A percentile compares a stretch with the other conserved stretches of the same genome.
Evolutionary conservation across 192 early-diverging fungal species (phyloP).

Genomic region (Coemansia sp.): DNA sequence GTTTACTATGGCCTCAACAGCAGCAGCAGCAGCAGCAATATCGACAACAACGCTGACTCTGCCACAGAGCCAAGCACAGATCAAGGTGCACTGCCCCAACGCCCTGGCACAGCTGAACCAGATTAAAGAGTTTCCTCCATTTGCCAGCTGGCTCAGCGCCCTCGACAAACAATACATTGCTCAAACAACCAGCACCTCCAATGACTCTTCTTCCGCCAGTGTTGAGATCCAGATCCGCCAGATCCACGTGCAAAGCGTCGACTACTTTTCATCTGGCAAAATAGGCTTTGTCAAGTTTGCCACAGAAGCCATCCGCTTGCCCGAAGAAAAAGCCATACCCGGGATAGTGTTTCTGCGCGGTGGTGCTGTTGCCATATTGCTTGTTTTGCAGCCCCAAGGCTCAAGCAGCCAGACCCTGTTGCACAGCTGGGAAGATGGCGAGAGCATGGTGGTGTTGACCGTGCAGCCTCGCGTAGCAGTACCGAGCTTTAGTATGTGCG

Average conservation of each 20-base stretch:
- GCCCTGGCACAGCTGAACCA: neutral
- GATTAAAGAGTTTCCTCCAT: slow-evolving; percentile 29
- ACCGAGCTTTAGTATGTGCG: slow-evolving; percentile 56
- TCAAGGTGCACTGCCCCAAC: neutral
- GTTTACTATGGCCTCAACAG: too few species aligned
- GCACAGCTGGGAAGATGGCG: too few species aligned
- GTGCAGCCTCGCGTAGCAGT: slow-evolving; percentile 73
- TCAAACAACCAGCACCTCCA: neutral
- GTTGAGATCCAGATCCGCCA: slow-evolving; percentile 40
- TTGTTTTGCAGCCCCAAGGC: slow-evolving; percentile 55
- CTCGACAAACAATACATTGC: slow-evolving; percentile 7
- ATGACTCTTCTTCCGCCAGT: neutral
- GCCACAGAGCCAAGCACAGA: neutral
- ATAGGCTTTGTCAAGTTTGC: slow-evolving; percentile 77
- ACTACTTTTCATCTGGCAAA: slow-evolving; percentile 58
- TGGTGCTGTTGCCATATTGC: slow-evolving; percentile 64
- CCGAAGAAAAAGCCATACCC: slow-evolving; percentile 57
- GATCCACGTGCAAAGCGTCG: slow-evolving; percentile 70
- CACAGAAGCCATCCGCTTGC: slow-evolving; percentile 50
- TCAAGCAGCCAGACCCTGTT: too few species aligned
- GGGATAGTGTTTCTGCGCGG: slow-evolving; percentile 83
- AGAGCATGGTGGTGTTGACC: slow-evolving; percentile 67
- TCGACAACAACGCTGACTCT: neutral
- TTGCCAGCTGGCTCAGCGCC: slow-evolving; percentile 22
- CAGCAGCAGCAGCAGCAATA: neutral